A percentile compares a stretch with the other conserved stretches of the same genome.
These are phyloP conservation scores for Fomitopsis pinicola DNA, from an alignment of 1,284 basidiomycete species.

Conservation along the genomic window DNA sequence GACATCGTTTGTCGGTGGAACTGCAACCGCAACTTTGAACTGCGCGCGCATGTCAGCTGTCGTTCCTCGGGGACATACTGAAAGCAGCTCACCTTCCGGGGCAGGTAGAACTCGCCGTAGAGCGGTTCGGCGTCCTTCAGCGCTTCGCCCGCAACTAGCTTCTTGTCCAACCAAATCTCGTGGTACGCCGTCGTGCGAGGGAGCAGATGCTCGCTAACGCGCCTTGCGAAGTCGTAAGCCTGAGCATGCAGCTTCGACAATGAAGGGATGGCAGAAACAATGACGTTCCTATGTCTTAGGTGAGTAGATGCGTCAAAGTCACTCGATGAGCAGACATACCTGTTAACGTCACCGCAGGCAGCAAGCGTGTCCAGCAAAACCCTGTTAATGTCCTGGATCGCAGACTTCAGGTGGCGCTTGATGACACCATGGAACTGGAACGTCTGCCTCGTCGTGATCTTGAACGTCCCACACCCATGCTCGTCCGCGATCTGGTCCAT, in stretches of 20 bases:
- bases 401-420: slow-evolving; percentile 93
- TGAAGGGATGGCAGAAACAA: slow-evolving; percentile 89
- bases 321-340: slow-evolving; percentile 41
- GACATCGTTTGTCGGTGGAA: slow-evolving; percentile 95
- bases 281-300: slow-evolving; percentile 66
- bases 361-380: slow-evolving; percentile 93
- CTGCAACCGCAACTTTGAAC: slow-evolving; percentile 98
- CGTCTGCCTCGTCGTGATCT: slow-evolving; percentile 97
- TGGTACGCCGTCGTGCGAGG: slow-evolving; percentile 95
- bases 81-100: slow-evolving; percentile 66
- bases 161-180: slow-evolving; percentile 99
- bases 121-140: slow-evolving; percentile 93
- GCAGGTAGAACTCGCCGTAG: slow-evolving; percentile 96
- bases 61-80: not conserved
- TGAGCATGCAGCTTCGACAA: slow-evolving; percentile 82
- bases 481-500: slow-evolving; percentile 97
- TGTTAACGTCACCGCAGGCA: slow-evolving; percentile 97
- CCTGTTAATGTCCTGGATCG: slow-evolving; percentile 96
- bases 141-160: slow-evolving; percentile 88
- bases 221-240: slow-evolving; percentile 85
- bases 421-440: slow-evolving; percentile 99
- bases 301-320: slow-evolving; percentile 8
- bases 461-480: slow-evolving; percentile 92
- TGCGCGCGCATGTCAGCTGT: slow-evolving; percentile 28
- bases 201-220: slow-evolving; percentile 83